These are phyloP conservation scores for Clavariopsis aquatica DNA, from an alignment of 495 filamentous ascomycete species.

Conservation along the genomic window DNA sequence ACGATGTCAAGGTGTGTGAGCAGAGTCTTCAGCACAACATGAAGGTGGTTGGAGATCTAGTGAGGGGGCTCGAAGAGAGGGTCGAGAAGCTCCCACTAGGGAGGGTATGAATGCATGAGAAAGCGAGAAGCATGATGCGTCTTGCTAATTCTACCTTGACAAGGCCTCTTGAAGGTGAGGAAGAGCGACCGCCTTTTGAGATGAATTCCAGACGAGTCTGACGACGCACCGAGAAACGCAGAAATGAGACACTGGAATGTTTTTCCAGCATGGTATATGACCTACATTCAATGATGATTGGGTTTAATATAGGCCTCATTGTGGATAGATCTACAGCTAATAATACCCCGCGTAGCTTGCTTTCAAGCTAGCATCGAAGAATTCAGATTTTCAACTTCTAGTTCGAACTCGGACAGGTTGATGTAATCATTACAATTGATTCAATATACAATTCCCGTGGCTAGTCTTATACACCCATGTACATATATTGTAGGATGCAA, in stretches of 20 bases:
- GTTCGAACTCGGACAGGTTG: background rate
- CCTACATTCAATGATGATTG: too few relatives aligned
- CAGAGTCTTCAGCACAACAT: constrained; percentile 73
- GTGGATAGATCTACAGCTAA: too few relatives aligned
- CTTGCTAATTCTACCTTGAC: background rate
- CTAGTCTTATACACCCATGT: background rate
- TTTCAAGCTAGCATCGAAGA: background rate
- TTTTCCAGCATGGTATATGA: too few relatives aligned
- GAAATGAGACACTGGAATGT: too few relatives aligned
- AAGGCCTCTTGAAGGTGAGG: background rate
- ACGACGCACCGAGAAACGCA: background rate
- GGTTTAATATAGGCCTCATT: background rate
- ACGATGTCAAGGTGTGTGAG: constrained; percentile 66
- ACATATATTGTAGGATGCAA: background rate
- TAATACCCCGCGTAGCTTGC: background rate
- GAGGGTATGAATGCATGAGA: background rate
- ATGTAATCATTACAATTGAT: background rate
- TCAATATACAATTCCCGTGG: background rate
- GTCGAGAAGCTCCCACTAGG: constrained; percentile 51
- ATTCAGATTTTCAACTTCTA: background rate
- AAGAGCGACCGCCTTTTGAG: background rate
- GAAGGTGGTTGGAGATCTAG: constrained; percentile 80
- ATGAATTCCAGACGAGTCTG: background rate
- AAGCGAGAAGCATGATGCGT: background rate
- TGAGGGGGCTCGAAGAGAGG: constrained; percentile 79